These are phyloP conservation scores for Capsicum baccatum DNA, from an alignment of 257 asterid species.

Conservation along the genomic window DNA sequence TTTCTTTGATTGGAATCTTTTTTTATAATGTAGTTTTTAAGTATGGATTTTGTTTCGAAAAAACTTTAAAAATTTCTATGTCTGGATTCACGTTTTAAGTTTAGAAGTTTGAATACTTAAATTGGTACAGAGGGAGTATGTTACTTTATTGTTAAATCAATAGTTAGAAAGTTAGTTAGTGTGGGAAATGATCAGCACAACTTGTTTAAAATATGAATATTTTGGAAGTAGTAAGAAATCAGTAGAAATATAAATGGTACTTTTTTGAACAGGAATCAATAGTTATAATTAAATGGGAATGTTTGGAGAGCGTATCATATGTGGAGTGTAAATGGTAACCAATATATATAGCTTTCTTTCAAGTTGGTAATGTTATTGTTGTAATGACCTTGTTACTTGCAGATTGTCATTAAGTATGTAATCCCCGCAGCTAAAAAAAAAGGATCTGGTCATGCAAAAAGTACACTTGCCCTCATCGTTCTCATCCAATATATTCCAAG, in stretches of 20 bases:
- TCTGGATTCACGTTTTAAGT: too few relatives aligned
- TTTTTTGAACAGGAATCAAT: too few relatives aligned
- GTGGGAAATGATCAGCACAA: background rate
- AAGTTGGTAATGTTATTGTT: background rate
- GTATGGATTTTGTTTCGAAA: too few relatives aligned
- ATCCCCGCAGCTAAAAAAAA: slow-evolving; percentile 72
- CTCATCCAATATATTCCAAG: slow-evolving; percentile 87
- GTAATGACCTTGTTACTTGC: slow-evolving; percentile 33
- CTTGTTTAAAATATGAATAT: background rate
- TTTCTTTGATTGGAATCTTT: too few relatives aligned
- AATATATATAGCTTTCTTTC: background rate
- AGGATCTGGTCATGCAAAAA: slow-evolving; percentile 72
- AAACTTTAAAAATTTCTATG: too few relatives aligned
- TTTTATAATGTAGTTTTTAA: too few relatives aligned
- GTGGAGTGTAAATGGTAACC: background rate
- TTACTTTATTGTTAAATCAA: background rate
- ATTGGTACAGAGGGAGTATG: too few relatives aligned
- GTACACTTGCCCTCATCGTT: slow-evolving; percentile 88
- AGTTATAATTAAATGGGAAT: too few relatives aligned
- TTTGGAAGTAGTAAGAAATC: too few relatives aligned
- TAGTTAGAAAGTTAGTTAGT: background rate
- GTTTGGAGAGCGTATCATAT: background rate
- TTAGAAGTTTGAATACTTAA: too few relatives aligned
- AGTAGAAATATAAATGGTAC: too few relatives aligned
- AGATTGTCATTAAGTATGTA: slow-evolving; percentile 80